These are phyloP conservation scores for Heimioporus sp. DNA, from an alignment of 768 basidiomycete species.

Conservation along the genomic window DNA sequence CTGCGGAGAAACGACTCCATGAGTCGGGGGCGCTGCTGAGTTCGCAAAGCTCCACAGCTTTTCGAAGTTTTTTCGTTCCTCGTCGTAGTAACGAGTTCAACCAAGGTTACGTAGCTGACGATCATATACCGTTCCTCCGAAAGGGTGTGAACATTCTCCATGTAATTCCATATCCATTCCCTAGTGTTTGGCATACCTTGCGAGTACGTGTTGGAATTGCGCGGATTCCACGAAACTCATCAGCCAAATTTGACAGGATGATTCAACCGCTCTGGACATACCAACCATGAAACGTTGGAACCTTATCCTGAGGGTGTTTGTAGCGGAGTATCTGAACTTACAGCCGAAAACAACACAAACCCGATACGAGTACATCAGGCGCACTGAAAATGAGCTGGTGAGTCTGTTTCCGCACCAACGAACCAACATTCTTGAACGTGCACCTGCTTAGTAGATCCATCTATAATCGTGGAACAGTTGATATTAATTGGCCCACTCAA, in stretches of 20 bases:
- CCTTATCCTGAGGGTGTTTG: conserved; percentile 81
- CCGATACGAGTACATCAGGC: conserved; percentile 28
- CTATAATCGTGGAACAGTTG: background rate
- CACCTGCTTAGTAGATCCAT: conserved; percentile 17
- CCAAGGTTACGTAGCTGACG: conserved; percentile 76
- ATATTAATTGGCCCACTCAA: background rate
- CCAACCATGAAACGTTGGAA: conserved; percentile 90
- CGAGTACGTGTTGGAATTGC: conserved; percentile 42
- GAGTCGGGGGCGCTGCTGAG: conserved; percentile 60
- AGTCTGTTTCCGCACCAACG: conserved; percentile 16
- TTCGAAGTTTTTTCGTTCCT: conserved; percentile 66
- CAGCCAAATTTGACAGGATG: conserved; percentile 57
- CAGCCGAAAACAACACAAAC: conserved; percentile 42
- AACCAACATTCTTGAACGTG: conserved; percentile 2
- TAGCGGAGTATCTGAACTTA: conserved; percentile 84
- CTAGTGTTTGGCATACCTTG: conserved; percentile 83
- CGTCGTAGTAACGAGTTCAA: conserved; percentile 39
- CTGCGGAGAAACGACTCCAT: conserved; percentile 70
- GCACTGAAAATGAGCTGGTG: conserved; percentile 49
- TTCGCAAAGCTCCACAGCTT: conserved; percentile 39
- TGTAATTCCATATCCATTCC: conserved; percentile 87
- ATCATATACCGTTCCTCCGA: conserved; percentile 87
- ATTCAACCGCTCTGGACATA: conserved; percentile 80
- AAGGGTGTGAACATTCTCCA: conserved; percentile 87
- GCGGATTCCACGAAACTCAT: background rate